Base-by-base conservation (phyloP, 2,329 filamentous ascomycete genomes). In the Colletotrichum graminicola region DNA sequence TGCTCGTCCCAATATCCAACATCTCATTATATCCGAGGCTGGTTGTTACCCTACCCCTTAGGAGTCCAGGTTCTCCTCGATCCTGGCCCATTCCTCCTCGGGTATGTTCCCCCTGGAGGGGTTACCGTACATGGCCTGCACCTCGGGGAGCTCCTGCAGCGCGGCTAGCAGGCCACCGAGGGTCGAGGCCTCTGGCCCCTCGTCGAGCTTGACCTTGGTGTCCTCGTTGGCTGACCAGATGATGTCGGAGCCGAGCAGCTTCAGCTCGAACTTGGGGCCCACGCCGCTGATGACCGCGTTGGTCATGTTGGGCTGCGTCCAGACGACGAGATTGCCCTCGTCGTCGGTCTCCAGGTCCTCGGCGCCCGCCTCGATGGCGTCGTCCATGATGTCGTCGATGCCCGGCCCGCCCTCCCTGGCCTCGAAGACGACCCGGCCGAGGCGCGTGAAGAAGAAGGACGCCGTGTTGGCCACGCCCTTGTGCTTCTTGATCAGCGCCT, bases 171-270 rank as follows among this genome's bases (percentile, higher is more conserved):
- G 87, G 5, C 87, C 84, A 54, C 85, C 84, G 36, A 98, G 83
- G 23, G 84, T 82, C 61, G 87, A 82, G 0, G 87, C 85, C 1
- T 88, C 85, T 16, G 87, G 84, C 18, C 86, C 82, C 21, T 88
- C 86, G 69, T 91, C 87, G 49, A 95, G 76, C 10, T 84, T 83
- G 23, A 93, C 89, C 78, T 89, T 89, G 0, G 93, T 95, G 73
- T 97, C 94, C 76, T 92, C 89, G 72, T 95, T 96, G 0, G 94
- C 89, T 71, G 92, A 89, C 91, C 94, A 98, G 54, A 97, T 87
- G 63, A 98, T 95, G 67, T 97, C 93, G 23, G 90, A 90, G 75
- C 90, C 91, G 66, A 92, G 84, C 56, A 97, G 88, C 70, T 92
- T 88, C 72, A 97, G 81, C 1, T 86, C 88, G 26, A 93, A 86